Percentiles rank a stretch among this genome's conserved stretches.
These are phyloP conservation scores for Pseudohyphozyma bogoriensis DNA, from an alignment of 768 basidiomycete genomes.

Conservation along the genomic window DNA sequence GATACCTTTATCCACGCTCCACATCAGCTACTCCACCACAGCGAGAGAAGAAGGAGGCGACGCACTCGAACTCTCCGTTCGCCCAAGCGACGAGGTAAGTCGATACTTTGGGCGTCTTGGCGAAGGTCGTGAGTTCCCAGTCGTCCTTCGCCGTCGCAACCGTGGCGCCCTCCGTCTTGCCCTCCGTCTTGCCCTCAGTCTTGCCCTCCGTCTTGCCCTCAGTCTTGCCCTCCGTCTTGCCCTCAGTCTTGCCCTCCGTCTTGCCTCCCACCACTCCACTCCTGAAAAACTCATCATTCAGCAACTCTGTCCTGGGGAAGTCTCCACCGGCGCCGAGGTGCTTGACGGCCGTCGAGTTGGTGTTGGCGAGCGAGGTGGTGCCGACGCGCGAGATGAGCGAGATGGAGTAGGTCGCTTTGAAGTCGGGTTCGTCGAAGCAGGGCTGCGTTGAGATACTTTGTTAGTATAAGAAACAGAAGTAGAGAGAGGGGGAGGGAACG, in stretches of 20 bases:
- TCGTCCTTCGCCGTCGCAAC: conserved; percentile 32
- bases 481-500: neutral
- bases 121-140: conserved; percentile 78
- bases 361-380: conserved; percentile 75
- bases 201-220: conserved; percentile 36
- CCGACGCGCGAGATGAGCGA: conserved; percentile 51
- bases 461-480: conserved; percentile 13
- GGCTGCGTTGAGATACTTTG: conserved; percentile 38
- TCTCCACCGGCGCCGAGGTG: conserved; percentile 35
- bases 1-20: conserved; percentile 33
- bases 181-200: conserved; percentile 36
- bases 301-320: conserved; percentile 21
- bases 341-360: conserved; percentile 61
- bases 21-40: neutral
- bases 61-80: conserved; percentile 52
- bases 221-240: conserved; percentile 22
- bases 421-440: conserved; percentile 84
- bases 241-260: conserved; percentile 28
- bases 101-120: conserved; percentile 53
- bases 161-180: neutral
- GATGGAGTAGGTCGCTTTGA: conserved; percentile 65
- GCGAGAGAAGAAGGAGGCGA: neutral
- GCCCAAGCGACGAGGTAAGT: conserved; percentile 34
- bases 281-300: conserved; percentile 33
- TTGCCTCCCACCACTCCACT: conserved; percentile 18